Conservation (phyloP, 257 asterid species). For the Rehmannia glutinosa region DNA sequence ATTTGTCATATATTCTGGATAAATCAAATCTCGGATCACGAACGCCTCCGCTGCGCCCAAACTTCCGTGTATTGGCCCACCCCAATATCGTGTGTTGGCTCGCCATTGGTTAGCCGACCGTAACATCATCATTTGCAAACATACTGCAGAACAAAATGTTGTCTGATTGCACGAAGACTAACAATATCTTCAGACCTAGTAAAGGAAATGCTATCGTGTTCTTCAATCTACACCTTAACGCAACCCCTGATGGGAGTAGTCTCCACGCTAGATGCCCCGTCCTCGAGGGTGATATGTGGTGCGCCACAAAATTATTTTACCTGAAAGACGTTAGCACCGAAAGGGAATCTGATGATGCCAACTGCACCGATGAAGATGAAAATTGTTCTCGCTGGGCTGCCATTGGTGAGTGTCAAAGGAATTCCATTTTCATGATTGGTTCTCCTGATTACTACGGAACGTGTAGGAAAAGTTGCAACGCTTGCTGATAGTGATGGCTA, state of each 20-base stretch:
- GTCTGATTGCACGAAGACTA: conserved; percentile 54
- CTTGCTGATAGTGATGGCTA: conserved; percentile 32
- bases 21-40: no score
- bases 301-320: conserved; percentile 56
- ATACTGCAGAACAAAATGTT: conserved; percentile 41
- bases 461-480: conserved; percentile 89
- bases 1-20: no score
- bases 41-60: no score
- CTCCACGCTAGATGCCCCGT: conserved; percentile 70
- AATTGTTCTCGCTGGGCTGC: conserved; percentile 84
- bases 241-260: conserved; percentile 61
- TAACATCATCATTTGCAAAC: conserved; percentile 13
- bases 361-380: conserved; percentile 79
- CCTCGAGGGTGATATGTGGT: conserved; percentile 64
- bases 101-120: neutral
- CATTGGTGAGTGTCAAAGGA: conserved; percentile 74
- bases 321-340: conserved; percentile 18
- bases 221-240: conserved; percentile 65
- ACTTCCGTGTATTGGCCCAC: no score
- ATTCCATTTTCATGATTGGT: conserved; percentile 79
- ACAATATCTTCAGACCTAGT: conserved; percentile 34
- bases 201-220: conserved; percentile 74
- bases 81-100: no score
- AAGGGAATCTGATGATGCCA: conserved; percentile 27
- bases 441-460: conserved; percentile 84